Base-by-base conservation (phyloP, 2,329 filamentous ascomycete genomes). In the Penicillium occitanis region DNA sequence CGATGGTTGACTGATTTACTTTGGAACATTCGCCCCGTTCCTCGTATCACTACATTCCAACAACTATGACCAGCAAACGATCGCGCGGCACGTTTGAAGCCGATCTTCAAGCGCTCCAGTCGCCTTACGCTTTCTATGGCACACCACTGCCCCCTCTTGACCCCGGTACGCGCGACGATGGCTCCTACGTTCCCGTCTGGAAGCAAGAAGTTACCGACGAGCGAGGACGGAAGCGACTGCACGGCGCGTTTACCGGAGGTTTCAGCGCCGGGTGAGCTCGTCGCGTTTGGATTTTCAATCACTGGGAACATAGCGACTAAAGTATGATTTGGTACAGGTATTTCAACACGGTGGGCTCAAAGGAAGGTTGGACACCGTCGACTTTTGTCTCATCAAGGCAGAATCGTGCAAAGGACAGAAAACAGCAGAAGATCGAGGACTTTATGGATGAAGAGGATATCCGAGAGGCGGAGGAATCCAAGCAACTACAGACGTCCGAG, bases 391-490 rank as follows among this genome's bases (percentile, higher is more conserved):
- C 94, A 6, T 97, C 93, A 61, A 90, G 95, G 28, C 82, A 87
- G 46, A 92, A 91, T 73, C 90, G 93, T 65, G 88, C 85, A 69
- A 91, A 91, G 74, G 86, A 91, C 81, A 83, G 82, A n/a, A 84
- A 86, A 64, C 70, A 85, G 69, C 88, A 91, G 74, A 87, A 89
- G 58, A 87, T 88, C 0, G 93, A 98, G 77, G 93, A 98, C 74
- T 98, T 93, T 72, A 99, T 99, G 95, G 95, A 99, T 73, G 94
- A 97, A 50, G 95, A 99, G 76, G 95, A 99, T 77, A 82, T 96
- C 40, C 91, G 90, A 6, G 93, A 97, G 75, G 91, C 90, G 0
- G 92, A 91, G 66, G 93, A 97, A 77, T 85, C 90, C 2, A 87
- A 89, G 72, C 86, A 86, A 68, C 80, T 97, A 40, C 86, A 94